Evolutionary conservation across 257 asterid genomes (phyloP).

Genomic region (Capsicum pubescens): DNA sequence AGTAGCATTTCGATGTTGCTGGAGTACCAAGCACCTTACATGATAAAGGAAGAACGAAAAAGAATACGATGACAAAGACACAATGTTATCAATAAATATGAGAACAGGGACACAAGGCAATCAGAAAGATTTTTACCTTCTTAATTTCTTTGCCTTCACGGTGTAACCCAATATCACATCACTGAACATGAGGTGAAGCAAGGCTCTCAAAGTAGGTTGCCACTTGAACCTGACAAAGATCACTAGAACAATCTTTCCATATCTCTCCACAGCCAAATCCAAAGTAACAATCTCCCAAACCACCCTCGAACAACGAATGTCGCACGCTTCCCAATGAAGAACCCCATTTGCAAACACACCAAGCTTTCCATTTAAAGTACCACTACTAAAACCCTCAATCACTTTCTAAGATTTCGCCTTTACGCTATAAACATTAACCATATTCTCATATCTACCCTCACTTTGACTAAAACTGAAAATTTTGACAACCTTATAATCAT

Average conservation of each 20-base stretch:
- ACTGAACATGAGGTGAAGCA: constrained; percentile 31
- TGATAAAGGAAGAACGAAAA: not conserved
- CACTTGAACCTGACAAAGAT: constrained; percentile 13
- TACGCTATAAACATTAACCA: constrained; percentile 37
- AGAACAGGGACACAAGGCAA: not conserved
- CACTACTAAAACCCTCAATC: constrained; percentile 19
- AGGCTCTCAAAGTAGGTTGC: constrained; percentile 41
- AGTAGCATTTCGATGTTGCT: not conserved
- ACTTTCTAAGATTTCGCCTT: constrained; percentile 38
- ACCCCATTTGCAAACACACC: constrained; percentile 36
- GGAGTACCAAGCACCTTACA: not conserved
- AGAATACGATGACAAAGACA: not conserved
- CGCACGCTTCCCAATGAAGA: constrained; percentile 41
- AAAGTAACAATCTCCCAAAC: constrained; percentile 31
- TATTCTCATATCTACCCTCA: not conserved
- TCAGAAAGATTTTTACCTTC: not conserved
- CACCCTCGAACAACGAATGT: not conserved
- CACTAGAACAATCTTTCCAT: not conserved
- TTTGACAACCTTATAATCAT: constrained; percentile 51
- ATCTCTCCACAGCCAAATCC: constrained; percentile 21
- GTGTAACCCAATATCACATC: not conserved
- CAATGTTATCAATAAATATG: not conserved
- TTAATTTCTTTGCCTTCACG: not conserved
- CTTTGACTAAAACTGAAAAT: not conserved
- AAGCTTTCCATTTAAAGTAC: not conserved